Conservation (phyloP, 73 alveolate genomes). For the Breviolum minutum region DNA sequence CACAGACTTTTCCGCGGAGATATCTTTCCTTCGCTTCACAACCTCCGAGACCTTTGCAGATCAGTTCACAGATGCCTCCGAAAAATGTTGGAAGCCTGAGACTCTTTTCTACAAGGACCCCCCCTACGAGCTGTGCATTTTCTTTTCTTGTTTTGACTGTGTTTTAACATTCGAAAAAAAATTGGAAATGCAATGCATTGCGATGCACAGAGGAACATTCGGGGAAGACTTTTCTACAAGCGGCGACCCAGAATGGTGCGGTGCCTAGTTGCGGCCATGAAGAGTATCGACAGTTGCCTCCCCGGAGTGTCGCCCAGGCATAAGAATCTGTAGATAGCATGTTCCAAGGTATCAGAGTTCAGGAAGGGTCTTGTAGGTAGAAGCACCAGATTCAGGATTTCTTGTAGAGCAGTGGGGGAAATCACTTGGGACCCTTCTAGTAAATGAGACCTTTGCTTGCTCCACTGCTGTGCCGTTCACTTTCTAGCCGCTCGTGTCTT, state of each 20-base stretch:
- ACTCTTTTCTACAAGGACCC: constrained; percentile 17
- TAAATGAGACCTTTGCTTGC: too few relatives aligned
- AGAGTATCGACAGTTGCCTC: not conserved
- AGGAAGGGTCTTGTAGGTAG: not conserved
- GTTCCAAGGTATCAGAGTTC: not conserved
- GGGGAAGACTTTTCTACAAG: constrained; percentile 89
- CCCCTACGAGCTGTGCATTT: not conserved
- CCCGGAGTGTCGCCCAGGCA: not conserved
- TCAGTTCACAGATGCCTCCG: not conserved
- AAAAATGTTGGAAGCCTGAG: not conserved
- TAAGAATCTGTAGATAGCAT: not conserved
- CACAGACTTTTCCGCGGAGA: not conserved
- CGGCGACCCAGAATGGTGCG: constrained; percentile 76
- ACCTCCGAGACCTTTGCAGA: not conserved
- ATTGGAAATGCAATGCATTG: not conserved
- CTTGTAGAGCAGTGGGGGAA: too few relatives aligned
- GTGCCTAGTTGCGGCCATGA: not conserved
- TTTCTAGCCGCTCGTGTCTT: not conserved
- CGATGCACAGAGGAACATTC: constrained; percentile 35
- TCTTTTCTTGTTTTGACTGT: not conserved
- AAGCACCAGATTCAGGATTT: not conserved
- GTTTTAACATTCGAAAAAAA: not conserved
- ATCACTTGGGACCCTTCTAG: too few relatives aligned
- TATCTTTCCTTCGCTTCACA: not conserved
- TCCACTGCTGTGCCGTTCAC: too few relatives aligned